Percentiles rank a stretch among this genome's conserved stretches.
phyloP scores from a whole-genome alignment of 2,329 filamentous ascomycete species.

The Clonostachys rhizophaga region DNA sequence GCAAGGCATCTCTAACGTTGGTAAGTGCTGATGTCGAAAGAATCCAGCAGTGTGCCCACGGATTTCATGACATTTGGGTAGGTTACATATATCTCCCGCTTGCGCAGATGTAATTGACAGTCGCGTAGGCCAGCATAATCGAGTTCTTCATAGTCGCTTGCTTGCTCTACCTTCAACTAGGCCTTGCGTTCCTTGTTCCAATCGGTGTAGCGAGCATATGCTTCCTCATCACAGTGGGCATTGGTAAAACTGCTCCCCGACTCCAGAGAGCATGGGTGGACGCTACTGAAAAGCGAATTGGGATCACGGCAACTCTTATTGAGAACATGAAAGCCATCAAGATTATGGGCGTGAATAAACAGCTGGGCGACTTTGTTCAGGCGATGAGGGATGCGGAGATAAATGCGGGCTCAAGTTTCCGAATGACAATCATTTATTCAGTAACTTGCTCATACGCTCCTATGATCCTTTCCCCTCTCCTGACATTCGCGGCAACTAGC shows the following conservation, averaged over 20 bases:
- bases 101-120: too few species aligned
- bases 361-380: constrained; percentile 11
- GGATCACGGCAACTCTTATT: constrained; percentile 19
- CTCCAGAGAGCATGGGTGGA: constrained; percentile 22
- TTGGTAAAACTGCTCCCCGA: too few species aligned
- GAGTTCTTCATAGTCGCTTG: constrained; percentile 15
- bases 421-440: constrained; percentile 4
- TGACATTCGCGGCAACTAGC: constrained; percentile 15
- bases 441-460: constrained; percentile 17
- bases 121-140: too few species aligned
- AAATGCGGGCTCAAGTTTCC: constrained; percentile 6
- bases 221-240: background rate
- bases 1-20: constrained; percentile 35
- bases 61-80: constrained; percentile 34
- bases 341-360: constrained; percentile 17
- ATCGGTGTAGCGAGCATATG: constrained; percentile 32
- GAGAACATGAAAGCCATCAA: constrained; percentile 24
- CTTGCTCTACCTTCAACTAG: constrained; percentile 41
- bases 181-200: constrained; percentile 39
- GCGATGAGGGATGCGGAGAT: constrained; percentile 11
- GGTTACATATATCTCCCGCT: constrained; percentile 33
- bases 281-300: constrained; percentile 24
- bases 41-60: constrained; percentile 22
- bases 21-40: constrained; percentile 43
- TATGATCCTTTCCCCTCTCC: constrained; percentile 1